Conservation (phyloP, 306 rosid genomes). For the Alnus rubra region DNA sequence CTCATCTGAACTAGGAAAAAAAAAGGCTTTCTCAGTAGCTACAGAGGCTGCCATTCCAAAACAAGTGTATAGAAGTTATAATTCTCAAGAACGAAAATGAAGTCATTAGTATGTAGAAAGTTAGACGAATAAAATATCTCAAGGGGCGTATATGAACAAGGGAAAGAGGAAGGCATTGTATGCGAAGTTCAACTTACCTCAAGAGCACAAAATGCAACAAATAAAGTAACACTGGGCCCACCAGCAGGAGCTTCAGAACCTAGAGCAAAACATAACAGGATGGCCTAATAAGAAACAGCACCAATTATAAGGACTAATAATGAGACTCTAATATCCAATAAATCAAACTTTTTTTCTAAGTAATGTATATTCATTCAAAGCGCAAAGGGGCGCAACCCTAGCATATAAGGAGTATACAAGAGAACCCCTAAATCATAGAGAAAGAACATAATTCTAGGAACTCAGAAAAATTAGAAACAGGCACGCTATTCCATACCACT, state of each 20-base stretch:
- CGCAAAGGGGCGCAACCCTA: no score
- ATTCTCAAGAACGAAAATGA: background rate
- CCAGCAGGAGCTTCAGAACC: no score
- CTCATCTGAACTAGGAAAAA: background rate
- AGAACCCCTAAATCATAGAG: no score
- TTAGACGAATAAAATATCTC: background rate
- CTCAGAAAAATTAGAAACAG: no score
- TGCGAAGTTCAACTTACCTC: background rate
- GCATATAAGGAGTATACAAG: no score
- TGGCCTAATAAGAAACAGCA: background rate
- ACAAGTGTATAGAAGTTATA: background rate
- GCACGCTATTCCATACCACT: no score
- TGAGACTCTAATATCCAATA: background rate
- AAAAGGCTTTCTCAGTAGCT: background rate
- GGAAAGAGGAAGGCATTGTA: background rate
- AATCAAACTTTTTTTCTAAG: background rate
- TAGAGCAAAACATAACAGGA: background rate
- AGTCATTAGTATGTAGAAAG: background rate
- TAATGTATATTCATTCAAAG: no score
- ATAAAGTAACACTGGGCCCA: background rate
- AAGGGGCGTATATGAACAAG: background rate
- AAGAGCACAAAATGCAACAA: background rate
- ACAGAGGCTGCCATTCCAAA: constrained; percentile 2
- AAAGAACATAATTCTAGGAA: no score
- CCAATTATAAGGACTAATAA: background rate